These are phyloP conservation scores for Clavariopsis aquatica DNA, from an alignment of 495 filamentous ascomycete genomes.

Conservation along the genomic window DNA sequence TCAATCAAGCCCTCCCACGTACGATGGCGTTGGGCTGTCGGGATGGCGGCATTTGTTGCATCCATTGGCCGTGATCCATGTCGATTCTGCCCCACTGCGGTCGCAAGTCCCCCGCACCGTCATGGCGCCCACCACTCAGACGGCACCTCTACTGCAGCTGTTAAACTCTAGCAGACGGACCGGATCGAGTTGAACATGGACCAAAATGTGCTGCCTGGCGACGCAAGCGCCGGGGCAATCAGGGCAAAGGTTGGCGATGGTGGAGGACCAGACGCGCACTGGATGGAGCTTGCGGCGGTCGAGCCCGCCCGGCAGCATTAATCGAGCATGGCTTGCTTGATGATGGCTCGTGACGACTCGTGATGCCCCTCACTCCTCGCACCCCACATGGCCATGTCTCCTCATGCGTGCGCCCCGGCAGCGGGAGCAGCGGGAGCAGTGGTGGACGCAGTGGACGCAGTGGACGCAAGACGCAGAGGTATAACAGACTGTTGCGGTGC, in stretches of 20 bases:
- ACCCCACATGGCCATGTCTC: slow-evolving; percentile 1
- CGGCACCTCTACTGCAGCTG: slow-evolving; percentile 3
- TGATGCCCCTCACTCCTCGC: slow-evolving; percentile 13
- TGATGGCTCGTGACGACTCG: slow-evolving; percentile 8
- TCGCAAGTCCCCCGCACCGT: slow-evolving; percentile 10
- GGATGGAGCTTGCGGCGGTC: not conserved
- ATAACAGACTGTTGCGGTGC: no score
- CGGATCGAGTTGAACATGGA: slow-evolving; percentile 11
- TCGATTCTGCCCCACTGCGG: slow-evolving; percentile 3
- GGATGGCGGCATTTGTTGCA: slow-evolving; percentile 7
- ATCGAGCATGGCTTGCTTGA: slow-evolving; percentile 16
- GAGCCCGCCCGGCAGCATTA: slow-evolving; percentile 1
- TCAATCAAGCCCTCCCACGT: slow-evolving; percentile 34
- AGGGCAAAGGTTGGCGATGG: not conserved
- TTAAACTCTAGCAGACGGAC: slow-evolving; percentile 17
- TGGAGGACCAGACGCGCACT: not conserved
- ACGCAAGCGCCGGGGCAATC: slow-evolving; percentile 24
- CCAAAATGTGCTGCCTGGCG: slow-evolving; percentile 31
- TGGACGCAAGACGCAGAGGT: no score
- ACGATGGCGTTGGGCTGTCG: slow-evolving; percentile 7
- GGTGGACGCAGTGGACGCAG: no score
- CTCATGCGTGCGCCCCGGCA: not conserved
- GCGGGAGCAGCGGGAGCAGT: not conserved
- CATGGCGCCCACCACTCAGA: slow-evolving; percentile 23
- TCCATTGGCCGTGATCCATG: slow-evolving; percentile 16